Conservation (phyloP, 140 eudicot genomes). For the Senecio squalidus region DNA sequence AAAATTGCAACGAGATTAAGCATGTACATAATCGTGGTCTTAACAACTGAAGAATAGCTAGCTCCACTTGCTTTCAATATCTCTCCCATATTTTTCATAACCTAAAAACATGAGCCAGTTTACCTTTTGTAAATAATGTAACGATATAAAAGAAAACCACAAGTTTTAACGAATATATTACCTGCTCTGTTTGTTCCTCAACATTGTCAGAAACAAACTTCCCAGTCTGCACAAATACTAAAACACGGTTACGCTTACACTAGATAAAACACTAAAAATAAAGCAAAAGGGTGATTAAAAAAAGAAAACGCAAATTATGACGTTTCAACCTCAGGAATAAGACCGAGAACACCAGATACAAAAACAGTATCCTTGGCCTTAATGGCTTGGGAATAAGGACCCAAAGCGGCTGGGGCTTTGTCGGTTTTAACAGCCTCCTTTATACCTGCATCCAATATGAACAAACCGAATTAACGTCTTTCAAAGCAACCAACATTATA, state of each 20-base stretch:
- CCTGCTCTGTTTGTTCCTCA: constrained; percentile 99
- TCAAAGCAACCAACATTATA: neutral
- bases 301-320: no score
- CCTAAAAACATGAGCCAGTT: neutral
- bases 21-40: constrained; percentile 81
- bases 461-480: neutral
- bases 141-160: neutral
- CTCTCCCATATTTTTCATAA: constrained; percentile 11
- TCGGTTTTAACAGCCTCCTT: constrained; percentile 86
- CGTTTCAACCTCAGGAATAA: constrained; percentile 65
- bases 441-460: constrained; percentile 31
- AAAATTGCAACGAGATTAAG: neutral
- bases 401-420: constrained; percentile 96
- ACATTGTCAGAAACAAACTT: constrained; percentile 71
- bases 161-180: constrained; percentile 11
- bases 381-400: constrained; percentile 91
- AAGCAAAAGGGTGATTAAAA: neutral
- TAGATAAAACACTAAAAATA: neutral
- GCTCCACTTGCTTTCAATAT: constrained; percentile 87
- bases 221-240: constrained; percentile 65
- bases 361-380: constrained; percentile 63
- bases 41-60: constrained; percentile 85
- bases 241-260: constrained; percentile 9
- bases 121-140: neutral
- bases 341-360: constrained; percentile 89